Evolutionary conservation across 2,329 filamentous ascomycete species (phyloP).

Genomic region (Colletotrichum destructivum): DNA sequence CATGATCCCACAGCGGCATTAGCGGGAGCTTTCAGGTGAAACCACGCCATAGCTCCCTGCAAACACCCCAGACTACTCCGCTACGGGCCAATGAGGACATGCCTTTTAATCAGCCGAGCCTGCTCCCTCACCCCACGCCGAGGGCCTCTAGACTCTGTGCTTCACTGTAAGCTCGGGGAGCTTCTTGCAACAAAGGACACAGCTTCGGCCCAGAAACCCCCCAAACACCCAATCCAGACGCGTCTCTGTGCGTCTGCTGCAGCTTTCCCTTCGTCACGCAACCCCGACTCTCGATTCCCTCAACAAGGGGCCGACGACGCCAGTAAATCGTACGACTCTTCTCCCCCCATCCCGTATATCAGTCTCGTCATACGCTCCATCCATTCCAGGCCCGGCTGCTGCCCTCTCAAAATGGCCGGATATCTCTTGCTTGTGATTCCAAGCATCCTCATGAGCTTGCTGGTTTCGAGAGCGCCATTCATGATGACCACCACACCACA

Average conservation of each 20-base stretch:
- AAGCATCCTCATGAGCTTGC: slow-evolving; percentile 50
- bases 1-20: slow-evolving; percentile 40
- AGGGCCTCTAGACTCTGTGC: background rate
- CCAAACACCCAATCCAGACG: background rate
- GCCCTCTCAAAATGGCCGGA: slow-evolving; percentile 36
- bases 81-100: slow-evolving; percentile 35
- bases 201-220: slow-evolving; percentile 15
- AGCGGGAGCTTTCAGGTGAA: slow-evolving; percentile 39
- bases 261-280: slow-evolving; percentile 25
- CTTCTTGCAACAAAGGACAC: background rate
- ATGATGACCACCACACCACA: slow-evolving; percentile 53
- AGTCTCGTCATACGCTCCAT: slow-evolving; percentile 2
- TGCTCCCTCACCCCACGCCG: background rate
- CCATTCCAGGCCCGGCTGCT: slow-evolving; percentile 15
- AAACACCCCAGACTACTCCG: slow-evolving; percentile 12
- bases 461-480: slow-evolving; percentile 54
- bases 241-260: slow-evolving; percentile 4
- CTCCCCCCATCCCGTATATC: slow-evolving; percentile 22
- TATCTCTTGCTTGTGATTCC: slow-evolving; percentile 49
- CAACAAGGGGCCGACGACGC: slow-evolving; percentile 17
- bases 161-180: background rate
- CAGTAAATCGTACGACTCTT: slow-evolving; percentile 36
- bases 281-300: slow-evolving; percentile 8
- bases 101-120: slow-evolving; percentile 38
- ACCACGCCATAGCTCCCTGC: slow-evolving; percentile 38